A percentile compares a stretch with the other conserved stretches of the same genome.
phyloP scores from a whole-genome alignment of 2,329 filamentous ascomycete species.

The Talaromyces verruculosus region DNA sequence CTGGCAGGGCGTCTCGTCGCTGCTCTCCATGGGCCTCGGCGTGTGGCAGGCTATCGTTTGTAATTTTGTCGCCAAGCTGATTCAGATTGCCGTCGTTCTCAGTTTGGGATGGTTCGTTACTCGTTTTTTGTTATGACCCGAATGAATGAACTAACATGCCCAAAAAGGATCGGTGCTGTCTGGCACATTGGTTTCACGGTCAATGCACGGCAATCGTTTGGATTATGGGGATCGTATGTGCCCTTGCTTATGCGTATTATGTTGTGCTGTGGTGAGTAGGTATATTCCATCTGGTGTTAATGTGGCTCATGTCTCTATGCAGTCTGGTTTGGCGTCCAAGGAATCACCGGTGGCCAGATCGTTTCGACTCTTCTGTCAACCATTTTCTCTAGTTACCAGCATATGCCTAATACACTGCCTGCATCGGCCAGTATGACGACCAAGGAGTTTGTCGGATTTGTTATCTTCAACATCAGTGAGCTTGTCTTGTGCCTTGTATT shows the following conservation, averaged over 20 bases:
- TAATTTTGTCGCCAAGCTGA: conserved; percentile 8
- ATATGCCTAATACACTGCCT: conserved; percentile 38
- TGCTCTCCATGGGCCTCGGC: conserved; percentile 41
- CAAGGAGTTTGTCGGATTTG: conserved; percentile 36
- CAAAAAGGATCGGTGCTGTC: conserved; percentile 27
- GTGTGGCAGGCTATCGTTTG: conserved; percentile 39
- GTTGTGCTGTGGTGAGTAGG: no score
- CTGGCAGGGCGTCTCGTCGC: conserved; percentile 39
- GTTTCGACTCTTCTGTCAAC: conserved; percentile 33
- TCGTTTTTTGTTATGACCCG: no score
- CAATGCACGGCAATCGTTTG: conserved; percentile 43
- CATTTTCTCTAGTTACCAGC: conserved; percentile 37
- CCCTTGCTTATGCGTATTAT: conserved; percentile 33
- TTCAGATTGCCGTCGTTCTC: conserved; percentile 1
- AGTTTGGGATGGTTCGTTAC: background rate
- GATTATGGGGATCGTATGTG: conserved; percentile 44
- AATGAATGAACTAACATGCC: no score
- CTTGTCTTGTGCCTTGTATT: no score
- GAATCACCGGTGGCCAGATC: conserved; percentile 40
- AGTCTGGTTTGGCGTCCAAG: conserved; percentile 41
- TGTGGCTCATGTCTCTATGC: no score
- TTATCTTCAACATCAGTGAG: conserved; percentile 37
- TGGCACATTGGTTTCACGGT: conserved; percentile 50
- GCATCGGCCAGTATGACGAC: conserved; percentile 37
- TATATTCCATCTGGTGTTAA: no score